phyloP scores from a whole-genome alignment of 2,329 filamentous ascomycete species.

The Colletotrichum eleusines region DNA sequence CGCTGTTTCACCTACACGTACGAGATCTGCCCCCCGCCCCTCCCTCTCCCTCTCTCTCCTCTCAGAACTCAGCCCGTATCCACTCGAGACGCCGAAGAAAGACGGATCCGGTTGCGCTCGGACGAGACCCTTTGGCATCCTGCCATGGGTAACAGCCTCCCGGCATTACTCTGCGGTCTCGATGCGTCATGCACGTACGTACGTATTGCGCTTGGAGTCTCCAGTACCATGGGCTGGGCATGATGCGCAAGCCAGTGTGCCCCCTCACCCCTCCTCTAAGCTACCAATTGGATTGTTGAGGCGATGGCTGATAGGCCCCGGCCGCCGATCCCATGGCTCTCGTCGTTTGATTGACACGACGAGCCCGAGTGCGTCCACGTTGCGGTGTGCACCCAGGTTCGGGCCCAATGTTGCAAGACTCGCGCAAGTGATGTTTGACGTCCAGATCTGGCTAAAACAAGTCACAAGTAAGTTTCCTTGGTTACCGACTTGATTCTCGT shows the following conservation, averaged over 20 bases:
- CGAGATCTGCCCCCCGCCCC: background rate
- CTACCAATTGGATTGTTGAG: background rate
- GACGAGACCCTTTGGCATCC: background rate
- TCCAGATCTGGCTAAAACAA: background rate
- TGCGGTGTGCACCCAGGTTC: background rate
- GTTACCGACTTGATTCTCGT: too few relatives aligned
- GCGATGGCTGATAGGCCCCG: too few relatives aligned
- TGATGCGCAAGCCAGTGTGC: background rate
- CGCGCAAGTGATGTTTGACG: background rate
- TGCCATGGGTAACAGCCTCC: background rate
- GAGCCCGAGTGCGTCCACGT: background rate
- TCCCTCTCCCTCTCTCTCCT: background rate
- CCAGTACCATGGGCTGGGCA: background rate
- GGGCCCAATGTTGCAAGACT: background rate
- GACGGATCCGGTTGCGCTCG: background rate
- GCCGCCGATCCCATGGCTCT: background rate
- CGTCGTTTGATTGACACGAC: background rate
- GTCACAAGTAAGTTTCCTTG: fast-evolving
- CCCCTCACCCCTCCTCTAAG: too few relatives aligned
- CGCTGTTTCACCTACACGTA: slow-evolving; percentile 20
- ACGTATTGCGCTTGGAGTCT: background rate
- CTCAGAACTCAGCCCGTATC: slow-evolving; percentile 4
- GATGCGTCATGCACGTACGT: background rate
- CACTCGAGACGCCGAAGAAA: background rate
- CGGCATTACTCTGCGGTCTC: background rate